phyloP scores from a whole-genome alignment of 2,329 filamentous ascomycete species.

The Epichloe hybrida region DNA sequence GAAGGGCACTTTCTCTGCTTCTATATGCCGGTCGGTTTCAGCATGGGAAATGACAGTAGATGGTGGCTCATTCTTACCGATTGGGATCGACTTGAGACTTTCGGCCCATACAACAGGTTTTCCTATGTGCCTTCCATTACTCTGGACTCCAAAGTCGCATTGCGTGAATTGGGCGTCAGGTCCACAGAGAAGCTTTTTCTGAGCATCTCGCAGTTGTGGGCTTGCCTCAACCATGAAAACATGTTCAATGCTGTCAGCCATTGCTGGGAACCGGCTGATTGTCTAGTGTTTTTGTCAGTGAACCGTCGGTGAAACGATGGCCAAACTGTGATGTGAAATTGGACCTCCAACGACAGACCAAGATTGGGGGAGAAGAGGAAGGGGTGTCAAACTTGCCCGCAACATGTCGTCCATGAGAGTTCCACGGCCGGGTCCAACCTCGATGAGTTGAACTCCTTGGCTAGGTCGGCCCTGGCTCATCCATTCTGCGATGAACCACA shows the following conservation, averaged over 20 bases:
- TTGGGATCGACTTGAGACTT: constrained; percentile 70
- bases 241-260: constrained; percentile 66
- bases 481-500: constrained; percentile 97
- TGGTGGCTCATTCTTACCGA: constrained; percentile 32
- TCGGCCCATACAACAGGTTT: constrained; percentile 83
- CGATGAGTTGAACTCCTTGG: constrained; percentile 73
- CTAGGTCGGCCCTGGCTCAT: constrained; percentile 70
- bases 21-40: constrained; percentile 21
- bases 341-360: not conserved
- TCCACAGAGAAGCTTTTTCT: constrained; percentile 73
- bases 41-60: not conserved
- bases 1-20: constrained; percentile 64
- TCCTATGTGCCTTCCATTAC: constrained; percentile 59
- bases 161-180: constrained; percentile 52
- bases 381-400: constrained; percentile 41
- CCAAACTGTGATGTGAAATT: not conserved
- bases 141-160: constrained; percentile 59
- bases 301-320: not conserved
- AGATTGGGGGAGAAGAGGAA: not conserved
- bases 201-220: constrained; percentile 57
- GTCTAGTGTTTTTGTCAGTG: constrained; percentile 40
- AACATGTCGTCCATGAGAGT: constrained; percentile 96
- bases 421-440: constrained; percentile 85
- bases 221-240: constrained; percentile 96
- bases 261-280: constrained; percentile 66